phyloP scores from a whole-genome alignment of 2,329 filamentous ascomycete species.

The Sphaerulina populicola region DNA sequence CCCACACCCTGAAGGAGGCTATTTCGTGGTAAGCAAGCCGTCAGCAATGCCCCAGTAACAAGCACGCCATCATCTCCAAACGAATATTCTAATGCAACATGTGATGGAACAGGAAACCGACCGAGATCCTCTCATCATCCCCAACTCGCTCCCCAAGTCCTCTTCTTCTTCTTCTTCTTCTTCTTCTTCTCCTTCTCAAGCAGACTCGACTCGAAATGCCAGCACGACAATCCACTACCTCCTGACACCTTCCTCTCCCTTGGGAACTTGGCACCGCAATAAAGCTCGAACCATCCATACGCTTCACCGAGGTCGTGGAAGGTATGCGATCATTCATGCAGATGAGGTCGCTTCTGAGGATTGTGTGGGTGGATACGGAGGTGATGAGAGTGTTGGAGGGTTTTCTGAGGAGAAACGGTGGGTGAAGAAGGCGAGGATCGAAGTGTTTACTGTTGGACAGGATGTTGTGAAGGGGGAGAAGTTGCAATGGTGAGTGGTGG shows the following conservation, averaged over 20 bases:
- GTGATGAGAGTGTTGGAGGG: slow-evolving; percentile 38
- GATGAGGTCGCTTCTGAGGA: slow-evolving; percentile 35
- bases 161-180: too few relatives aligned
- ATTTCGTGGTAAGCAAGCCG: slow-evolving; percentile 39
- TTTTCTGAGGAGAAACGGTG: slow-evolving; percentile 42
- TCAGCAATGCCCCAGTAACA: neutral
- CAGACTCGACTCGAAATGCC: slow-evolving; percentile 40
- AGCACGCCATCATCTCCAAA: neutral
- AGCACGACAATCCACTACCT: slow-evolving; percentile 59
- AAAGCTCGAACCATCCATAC: slow-evolving; percentile 53
- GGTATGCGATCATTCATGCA: slow-evolving; percentile 57
- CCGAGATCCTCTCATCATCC: slow-evolving; percentile 44
- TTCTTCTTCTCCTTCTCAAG: neutral
- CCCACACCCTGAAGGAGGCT: slow-evolving; percentile 57
- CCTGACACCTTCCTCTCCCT: slow-evolving; percentile 48
- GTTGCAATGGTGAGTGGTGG: slow-evolving; percentile 46
- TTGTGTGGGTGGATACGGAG: slow-evolving; percentile 29
- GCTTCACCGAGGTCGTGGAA: slow-evolving; percentile 53
- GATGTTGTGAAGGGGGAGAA: slow-evolving; percentile 52
- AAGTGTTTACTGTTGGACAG: slow-evolving; percentile 56
- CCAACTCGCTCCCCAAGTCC: slow-evolving; percentile 47
- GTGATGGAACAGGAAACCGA: slow-evolving; percentile 45
- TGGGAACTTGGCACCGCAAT: slow-evolving; percentile 58
- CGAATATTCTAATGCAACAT: neutral
- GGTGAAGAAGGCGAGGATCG: slow-evolving; percentile 44